Conservation (phyloP, 371 early-diverging fungal genomes). For the Apophysomyces sp. region DNA sequence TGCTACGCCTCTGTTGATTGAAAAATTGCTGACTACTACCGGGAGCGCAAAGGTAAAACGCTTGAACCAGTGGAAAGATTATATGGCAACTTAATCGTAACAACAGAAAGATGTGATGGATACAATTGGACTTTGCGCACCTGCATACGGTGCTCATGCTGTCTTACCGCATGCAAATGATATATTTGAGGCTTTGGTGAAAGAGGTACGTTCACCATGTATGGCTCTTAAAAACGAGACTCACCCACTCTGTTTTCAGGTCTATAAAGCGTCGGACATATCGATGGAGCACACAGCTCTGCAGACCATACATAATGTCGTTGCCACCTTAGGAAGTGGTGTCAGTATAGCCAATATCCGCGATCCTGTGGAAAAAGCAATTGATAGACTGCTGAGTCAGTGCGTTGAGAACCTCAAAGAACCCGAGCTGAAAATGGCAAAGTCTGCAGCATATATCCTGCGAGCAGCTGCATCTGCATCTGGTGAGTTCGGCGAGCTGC, state of each 20-base stretch:
- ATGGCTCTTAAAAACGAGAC: neutral
- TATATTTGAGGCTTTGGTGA: conserved; percentile 62
- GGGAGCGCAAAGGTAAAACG: conserved; percentile 74
- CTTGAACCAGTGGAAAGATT: neutral
- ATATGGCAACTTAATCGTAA: neutral
- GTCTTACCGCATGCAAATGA: conserved; percentile 60
- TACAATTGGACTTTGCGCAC: conserved; percentile 65
- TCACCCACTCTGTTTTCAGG: conserved; percentile 27
- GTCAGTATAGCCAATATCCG: conserved; percentile 48
- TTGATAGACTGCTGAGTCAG: conserved; percentile 58
- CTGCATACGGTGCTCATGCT: conserved; percentile 68
- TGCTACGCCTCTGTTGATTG: conserved; percentile 78
- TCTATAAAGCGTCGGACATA: conserved; percentile 63
- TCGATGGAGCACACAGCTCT: conserved; percentile 60
- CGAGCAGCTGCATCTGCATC: conserved; percentile 64
- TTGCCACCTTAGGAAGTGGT: conserved; percentile 57
- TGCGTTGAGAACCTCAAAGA: conserved; percentile 62
- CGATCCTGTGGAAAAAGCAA: conserved; percentile 57
- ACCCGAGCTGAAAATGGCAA: conserved; percentile 67
- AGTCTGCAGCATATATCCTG: conserved; percentile 60
- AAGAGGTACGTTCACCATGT: conserved; percentile 49
- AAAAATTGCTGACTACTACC: conserved; percentile 78
- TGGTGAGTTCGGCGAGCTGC: conserved; percentile 17
- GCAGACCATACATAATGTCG: conserved; percentile 57
- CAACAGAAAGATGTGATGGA: conserved; percentile 82